Conservation (phyloP, 1,284 basidiomycete genomes). For the Apiotrichum gamsii region DNA sequence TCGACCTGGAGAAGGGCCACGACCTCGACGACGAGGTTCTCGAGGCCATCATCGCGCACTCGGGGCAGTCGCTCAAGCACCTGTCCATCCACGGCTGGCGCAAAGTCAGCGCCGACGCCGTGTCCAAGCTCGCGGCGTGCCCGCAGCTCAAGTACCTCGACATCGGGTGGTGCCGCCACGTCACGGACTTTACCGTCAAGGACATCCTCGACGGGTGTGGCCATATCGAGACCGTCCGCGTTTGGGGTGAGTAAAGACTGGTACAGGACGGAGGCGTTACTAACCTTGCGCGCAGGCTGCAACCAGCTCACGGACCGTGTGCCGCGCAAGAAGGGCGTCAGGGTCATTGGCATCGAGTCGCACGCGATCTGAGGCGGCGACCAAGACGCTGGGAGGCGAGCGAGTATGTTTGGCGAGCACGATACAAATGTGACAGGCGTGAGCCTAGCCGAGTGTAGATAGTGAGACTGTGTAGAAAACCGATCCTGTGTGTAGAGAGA, state of each 20-base stretch:
- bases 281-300: constrained; percentile 36
- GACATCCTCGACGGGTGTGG: constrained; percentile 56
- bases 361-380: constrained; percentile 39
- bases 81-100: constrained; percentile 76
- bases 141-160: constrained; percentile 61
- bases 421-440: too few species aligned
- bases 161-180: constrained; percentile 76
- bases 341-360: constrained; percentile 47
- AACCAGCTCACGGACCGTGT: constrained; percentile 45
- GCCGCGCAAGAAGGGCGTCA: constrained; percentile 44
- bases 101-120: constrained; percentile 54
- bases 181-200: constrained; percentile 78
- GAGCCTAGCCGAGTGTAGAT: too few species aligned
- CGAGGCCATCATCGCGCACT: constrained; percentile 62
- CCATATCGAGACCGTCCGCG: constrained; percentile 30
- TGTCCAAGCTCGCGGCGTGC: constrained; percentile 55
- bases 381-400: too few species aligned
- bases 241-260: constrained; percentile 49
- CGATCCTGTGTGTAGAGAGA: too few species aligned
- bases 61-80: constrained; percentile 56
- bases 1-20: constrained; percentile 60
- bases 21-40: constrained; percentile 59
- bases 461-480: too few species aligned
- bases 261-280: background rate
- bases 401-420: too few species aligned